Evolutionary conservation across 2,329 filamentous ascomycete species (phyloP).

Genomic region (Pseudogymnoascus sp.): DNA sequence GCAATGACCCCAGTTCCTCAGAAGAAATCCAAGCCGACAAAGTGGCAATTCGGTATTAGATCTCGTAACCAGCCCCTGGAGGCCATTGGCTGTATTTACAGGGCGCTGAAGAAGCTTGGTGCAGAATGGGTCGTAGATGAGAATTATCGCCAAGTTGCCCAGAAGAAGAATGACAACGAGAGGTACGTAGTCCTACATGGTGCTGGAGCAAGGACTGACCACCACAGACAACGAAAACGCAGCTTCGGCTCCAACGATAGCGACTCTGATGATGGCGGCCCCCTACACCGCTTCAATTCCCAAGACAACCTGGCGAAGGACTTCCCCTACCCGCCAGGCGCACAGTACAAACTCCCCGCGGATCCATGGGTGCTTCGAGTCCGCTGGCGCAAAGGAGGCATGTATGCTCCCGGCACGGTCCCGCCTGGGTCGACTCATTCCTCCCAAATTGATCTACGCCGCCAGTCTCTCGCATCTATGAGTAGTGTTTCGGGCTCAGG

Average conservation of each 20-base stretch:
- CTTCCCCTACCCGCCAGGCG: conserved; percentile 40
- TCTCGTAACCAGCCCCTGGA: conserved; percentile 92
- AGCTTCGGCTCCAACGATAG: conserved; percentile 33
- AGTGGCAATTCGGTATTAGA: conserved; percentile 97
- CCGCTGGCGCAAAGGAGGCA: conserved; percentile 78
- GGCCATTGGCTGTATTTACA: conserved; percentile 91
- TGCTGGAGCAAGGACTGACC: not conserved
- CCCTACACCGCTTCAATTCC: conserved; percentile 32
- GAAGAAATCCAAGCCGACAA: conserved; percentile 72
- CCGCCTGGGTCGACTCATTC: conserved; percentile 45
- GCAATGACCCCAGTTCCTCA: conserved; percentile 57
- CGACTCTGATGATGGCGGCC: conserved; percentile 33
- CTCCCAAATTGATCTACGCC: conserved; percentile 40
- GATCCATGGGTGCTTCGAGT: conserved; percentile 94
- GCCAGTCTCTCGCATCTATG: conserved; percentile 30
- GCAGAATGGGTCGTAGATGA: conserved; percentile 77
- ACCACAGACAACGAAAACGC: conserved; percentile 25
- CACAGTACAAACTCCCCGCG: conserved; percentile 77
- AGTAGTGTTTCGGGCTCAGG: conserved; percentile 28
- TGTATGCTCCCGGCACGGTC: conserved; percentile 46
- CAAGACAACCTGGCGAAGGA: conserved; percentile 14
- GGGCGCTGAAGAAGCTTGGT: conserved; percentile 78
- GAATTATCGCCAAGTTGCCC: conserved; percentile 32
- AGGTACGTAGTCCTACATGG: conserved; percentile 24
- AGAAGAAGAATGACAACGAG: conserved; percentile 33